Base-by-base conservation (phyloP, 1,284 basidiomycete species). In the Albatrellus sp. region DNA sequence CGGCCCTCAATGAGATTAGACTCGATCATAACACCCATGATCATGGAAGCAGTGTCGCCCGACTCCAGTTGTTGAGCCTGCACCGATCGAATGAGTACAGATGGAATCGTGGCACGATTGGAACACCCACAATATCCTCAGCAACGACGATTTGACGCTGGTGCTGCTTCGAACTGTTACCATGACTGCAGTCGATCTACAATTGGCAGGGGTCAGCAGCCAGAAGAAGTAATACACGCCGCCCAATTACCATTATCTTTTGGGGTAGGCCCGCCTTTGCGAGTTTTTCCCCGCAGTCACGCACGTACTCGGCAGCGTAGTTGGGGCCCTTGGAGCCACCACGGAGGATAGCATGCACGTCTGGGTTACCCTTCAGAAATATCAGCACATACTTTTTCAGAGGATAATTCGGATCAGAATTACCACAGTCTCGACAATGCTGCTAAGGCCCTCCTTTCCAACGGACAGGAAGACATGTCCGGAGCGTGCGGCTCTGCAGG, bases 21-120 rank as follows among this genome's bases (percentile, higher is more conserved):
- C 64, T 98, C 96, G 50, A 98, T 75, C 96, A 98, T 98, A 49
- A 96, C 91, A 48, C 94, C 94, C 74, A 96, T 85, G 54, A 98
- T 90, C 58, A 77, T 74, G 17, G 70, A 59, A 1, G 78, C 71
- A 0, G 88, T 90, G 44, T 89, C 80, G 32, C 70, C 68, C 2
- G 71, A 73, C 50, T 81, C 72, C 16, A 90, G 65, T 68, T 91
- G 85, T 37, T 66, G 65, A 17, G 83, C 78, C 83, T 87, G 50
- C 3, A n/a, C 10, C 10, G 34, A 3, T 24, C 24, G 40, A n/a
- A 42, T 36, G 28, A 42, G 40, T 32, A 47, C 43, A 44, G 41
- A 16, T 16, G 29, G 30, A 11, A 40, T 29, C 9, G 45, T n/a
- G 33, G 42, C 24, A 37, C 20, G 14, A 35, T 34, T 19, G 24